These are phyloP conservation scores for Ogataea ganodermae DNA, from an alignment of 805 yeast genomes.

Conservation along the genomic window DNA sequence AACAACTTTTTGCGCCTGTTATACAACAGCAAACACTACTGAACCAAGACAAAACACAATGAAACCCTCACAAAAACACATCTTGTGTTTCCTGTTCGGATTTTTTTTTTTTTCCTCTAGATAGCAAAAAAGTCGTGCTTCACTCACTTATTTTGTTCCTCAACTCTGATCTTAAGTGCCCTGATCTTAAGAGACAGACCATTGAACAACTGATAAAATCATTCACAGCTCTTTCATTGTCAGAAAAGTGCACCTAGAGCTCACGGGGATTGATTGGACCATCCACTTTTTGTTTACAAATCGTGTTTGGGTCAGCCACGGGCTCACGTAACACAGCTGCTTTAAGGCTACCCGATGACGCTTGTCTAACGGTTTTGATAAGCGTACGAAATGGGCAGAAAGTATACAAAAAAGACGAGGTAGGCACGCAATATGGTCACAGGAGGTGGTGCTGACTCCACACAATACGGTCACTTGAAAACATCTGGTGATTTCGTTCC, in stretches of 20 bases:
- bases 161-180: not conserved
- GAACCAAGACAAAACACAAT: not conserved
- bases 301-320: no score
- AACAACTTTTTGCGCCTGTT: not conserved
- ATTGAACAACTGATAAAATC: no score
- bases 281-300: no score
- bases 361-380: slow-evolving; percentile 4
- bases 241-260: no score
- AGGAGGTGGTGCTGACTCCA: no score
- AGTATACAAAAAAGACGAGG: not conserved
- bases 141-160: not conserved
- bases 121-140: not conserved
- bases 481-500: not conserved
- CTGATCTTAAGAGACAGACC: not conserved
- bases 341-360: slow-evolving; percentile 1
- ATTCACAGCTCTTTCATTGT: no score
- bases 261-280: no score
- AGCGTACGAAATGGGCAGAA: not conserved
- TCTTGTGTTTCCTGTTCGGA: not conserved
- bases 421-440: no score
- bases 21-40: not conserved
- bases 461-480: no score
- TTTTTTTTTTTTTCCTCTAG: not conserved
- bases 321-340: not conserved
- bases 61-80: not conserved